Evolutionary conservation across 1,139 yeast genomes (phyloP), one percentile per base, ranked within the genome.

Genomic region (Candida mesenterica): DNA sequence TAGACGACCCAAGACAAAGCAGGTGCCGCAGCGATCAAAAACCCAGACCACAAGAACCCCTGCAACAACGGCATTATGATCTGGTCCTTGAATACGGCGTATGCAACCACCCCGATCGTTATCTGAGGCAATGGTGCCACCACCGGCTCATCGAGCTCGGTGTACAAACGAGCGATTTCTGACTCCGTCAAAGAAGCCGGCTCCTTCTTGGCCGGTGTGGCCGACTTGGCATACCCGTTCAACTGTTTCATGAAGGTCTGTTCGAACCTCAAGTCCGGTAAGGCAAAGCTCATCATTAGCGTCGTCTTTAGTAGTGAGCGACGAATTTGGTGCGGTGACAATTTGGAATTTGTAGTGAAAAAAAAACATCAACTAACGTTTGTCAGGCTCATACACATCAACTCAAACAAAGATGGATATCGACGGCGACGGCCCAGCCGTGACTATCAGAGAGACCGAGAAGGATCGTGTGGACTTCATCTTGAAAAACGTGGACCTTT

Each of bases 391-490:
- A n/a, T n/a, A n/a, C n/a, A n/a, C n/a, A n/a, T n/a, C n/a, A n/a
- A n/a, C n/a, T n/a, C n/a, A n/a, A n/a, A n/a, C n/a, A n/a, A n/a
- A 43, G 42, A 68, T 65, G 72, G 72, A 67, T 39, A 61, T 66
- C 45, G 73, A 68, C 40, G 53, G 57, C 28, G 54, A 55, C 35
- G 75, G 73, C 8, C 96, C 97, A 16, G 82, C 86, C 47, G 86
- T 92, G 44, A 89, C 94, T 34, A 92, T 92, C 56, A 79, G 97
- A 60, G 83, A 82, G 50, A 79, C 92, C 19, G 90, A 85, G 31
- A 72, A 73, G 44, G 97, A 90, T 53, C 86, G 81, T 51, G 97
- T 92, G 38, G 96, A 92, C 60, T 85, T 94, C 55, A 88, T 90
- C 36, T 65, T 94, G 42, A 77, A 87, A 38, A 89, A 88, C 53